A percentile compares a stretch with the other conserved stretches of the same genome.
These are phyloP conservation scores for Chrysoporthe puriensis DNA, from an alignment of 2,329 filamentous ascomycete genomes.

Conservation along the genomic window DNA sequence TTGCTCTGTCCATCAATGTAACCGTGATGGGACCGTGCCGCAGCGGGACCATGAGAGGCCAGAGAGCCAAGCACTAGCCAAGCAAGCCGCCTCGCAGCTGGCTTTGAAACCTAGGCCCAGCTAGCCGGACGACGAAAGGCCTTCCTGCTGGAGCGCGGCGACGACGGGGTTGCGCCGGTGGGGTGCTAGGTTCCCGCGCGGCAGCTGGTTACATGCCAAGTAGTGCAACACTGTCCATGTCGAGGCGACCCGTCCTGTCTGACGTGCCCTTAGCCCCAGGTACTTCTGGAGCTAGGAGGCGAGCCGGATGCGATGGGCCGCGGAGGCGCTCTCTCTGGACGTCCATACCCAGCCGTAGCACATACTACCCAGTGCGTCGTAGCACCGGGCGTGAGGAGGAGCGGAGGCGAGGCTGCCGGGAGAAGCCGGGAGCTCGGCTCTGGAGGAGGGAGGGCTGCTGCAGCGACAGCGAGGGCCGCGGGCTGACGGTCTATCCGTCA, in stretches of 20 bases:
- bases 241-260: background rate
- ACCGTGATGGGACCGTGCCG: too few relatives aligned
- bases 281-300: background rate
- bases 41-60: too few relatives aligned
- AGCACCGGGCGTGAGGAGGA: background rate
- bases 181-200: background rate
- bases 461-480: background rate
- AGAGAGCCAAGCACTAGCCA: background rate
- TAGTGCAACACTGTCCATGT: background rate
- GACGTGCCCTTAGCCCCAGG: background rate
- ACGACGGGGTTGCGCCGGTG: background rate
- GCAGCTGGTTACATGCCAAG: background rate
- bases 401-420: background rate
- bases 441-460: background rate
- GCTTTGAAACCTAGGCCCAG: background rate
- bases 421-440: constrained; percentile 8
- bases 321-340: background rate
- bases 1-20: too few relatives aligned
- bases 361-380: too few relatives aligned
- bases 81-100: background rate
- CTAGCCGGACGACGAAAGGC: background rate
- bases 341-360: background rate
- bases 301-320: background rate
- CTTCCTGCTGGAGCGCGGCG: too few relatives aligned
- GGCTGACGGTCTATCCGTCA: background rate